A percentile compares a stretch with the other conserved stretches of the same genome.
phyloP scores from a whole-genome alignment of 2,329 filamentous ascomycete species.

The Fusarium udum region DNA sequence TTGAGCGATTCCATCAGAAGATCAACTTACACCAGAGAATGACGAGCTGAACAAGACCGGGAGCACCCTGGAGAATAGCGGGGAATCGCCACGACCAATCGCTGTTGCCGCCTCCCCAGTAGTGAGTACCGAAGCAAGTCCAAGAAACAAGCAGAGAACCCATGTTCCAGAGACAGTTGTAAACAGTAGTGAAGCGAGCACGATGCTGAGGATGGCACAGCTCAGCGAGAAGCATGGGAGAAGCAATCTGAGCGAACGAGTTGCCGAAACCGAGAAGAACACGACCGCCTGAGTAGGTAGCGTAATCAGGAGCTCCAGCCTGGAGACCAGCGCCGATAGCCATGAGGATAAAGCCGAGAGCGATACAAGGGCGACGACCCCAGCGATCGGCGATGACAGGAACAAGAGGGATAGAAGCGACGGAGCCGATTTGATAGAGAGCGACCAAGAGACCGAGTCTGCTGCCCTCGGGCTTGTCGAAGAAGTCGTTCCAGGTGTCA shows the following conservation, averaged over 20 bases:
- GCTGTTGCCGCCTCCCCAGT: constrained; percentile 53
- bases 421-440: constrained; percentile 62
- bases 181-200: constrained; percentile 71
- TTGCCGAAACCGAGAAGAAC: constrained; percentile 69
- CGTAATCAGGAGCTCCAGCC: constrained; percentile 53
- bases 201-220: constrained; percentile 75
- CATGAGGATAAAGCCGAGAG: constrained; percentile 57
- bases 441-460: constrained; percentile 60
- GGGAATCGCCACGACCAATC: constrained; percentile 76
- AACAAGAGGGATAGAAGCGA: constrained; percentile 57
- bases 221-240: constrained; percentile 71
- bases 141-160: constrained; percentile 68
- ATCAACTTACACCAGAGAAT: constrained; percentile 64
- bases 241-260: constrained; percentile 70
- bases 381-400: constrained; percentile 56
- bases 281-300: constrained; percentile 53
- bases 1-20: fast-evolving
- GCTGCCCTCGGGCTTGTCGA: constrained; percentile 48
- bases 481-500: constrained; percentile 62
- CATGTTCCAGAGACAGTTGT: constrained; percentile 75
- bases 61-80: constrained; percentile 69
- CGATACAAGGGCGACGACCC: constrained; percentile 56
- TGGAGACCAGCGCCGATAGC: constrained; percentile 39
- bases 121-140: constrained; percentile 70
- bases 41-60: constrained; percentile 67